These are phyloP conservation scores for Rubus idaeus DNA, from an alignment of 306 rosid species.

Conservation along the genomic window DNA sequence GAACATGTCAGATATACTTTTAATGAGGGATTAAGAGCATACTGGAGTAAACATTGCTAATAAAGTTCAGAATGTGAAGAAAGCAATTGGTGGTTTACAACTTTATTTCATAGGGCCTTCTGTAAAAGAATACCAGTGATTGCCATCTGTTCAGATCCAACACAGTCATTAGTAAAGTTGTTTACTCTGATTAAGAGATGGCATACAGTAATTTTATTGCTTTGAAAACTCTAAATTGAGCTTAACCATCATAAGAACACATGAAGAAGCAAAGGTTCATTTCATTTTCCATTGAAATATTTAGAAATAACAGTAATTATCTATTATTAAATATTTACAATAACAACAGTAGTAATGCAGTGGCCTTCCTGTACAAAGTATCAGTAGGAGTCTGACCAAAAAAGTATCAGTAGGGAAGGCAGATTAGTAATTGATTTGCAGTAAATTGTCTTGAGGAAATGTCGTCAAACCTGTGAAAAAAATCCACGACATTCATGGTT, in stretches of 20 bases:
- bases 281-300: not conserved
- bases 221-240: not conserved
- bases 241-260: not conserved
- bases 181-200: not conserved
- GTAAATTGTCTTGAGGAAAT: conserved; percentile 16
- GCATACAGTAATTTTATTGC: not conserved
- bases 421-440: not conserved
- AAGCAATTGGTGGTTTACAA: not conserved
- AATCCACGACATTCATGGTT: conserved; percentile 63
- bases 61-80: not conserved
- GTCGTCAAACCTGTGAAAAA: conserved; percentile 84
- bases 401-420: not conserved
- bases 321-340: not conserved
- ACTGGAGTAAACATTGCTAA: not conserved
- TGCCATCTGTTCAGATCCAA: not conserved
- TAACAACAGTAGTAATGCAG: not conserved
- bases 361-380: conserved; percentile 6
- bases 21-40: not conserved
- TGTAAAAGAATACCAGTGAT: not conserved
- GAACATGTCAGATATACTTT: not conserved
- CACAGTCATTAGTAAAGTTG: not conserved
- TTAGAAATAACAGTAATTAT: not conserved
- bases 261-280: not conserved
- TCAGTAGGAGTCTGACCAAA: not conserved
- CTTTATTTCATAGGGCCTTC: not conserved